These are phyloP conservation scores for Gastrodia elata DNA, from an alignment of 106 monocot species.

Conservation along the genomic window DNA sequence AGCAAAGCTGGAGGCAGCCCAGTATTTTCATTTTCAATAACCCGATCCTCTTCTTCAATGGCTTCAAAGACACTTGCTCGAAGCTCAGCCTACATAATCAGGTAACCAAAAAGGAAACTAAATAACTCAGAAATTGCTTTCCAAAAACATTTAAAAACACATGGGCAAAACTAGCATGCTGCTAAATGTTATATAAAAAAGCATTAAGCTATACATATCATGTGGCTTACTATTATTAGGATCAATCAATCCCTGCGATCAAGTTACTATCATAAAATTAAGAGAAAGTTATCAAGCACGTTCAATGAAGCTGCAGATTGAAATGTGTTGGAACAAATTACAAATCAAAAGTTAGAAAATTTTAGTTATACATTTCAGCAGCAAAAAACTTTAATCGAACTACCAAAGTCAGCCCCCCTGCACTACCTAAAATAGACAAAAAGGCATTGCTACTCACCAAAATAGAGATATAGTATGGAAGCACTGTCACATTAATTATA, in stretches of 20 bases:
- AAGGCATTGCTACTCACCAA: not conserved
- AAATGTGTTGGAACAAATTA: not conserved
- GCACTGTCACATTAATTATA: too few species aligned
- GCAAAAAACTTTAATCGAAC: not conserved
- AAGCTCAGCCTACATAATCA: conserved; percentile 71
- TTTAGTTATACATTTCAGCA: not conserved
- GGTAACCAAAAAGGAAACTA: not conserved
- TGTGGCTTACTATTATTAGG: not conserved
- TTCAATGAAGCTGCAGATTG: not conserved
- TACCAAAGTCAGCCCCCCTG: not conserved
- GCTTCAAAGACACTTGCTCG: conserved; percentile 97
- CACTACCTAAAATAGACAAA: not conserved
- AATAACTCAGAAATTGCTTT: not conserved
- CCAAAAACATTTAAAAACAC: not conserved
- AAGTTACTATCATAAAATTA: not conserved
- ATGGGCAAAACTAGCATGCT: not conserved
- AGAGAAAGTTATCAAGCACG: not conserved
- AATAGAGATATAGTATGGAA: not conserved
- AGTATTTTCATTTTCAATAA: conserved; percentile 62
- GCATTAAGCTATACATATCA: not conserved
- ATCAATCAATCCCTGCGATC: not conserved
- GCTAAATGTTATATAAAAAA: not conserved
- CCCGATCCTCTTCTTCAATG: conserved; percentile 91
- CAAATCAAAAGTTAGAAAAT: not conserved
- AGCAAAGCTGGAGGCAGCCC: conserved; percentile 69